Evolutionary conservation across 83 land plant genomes (phyloP), one percentile per base, ranked within the genome.

Genomic region (Larix sibirica): DNA sequence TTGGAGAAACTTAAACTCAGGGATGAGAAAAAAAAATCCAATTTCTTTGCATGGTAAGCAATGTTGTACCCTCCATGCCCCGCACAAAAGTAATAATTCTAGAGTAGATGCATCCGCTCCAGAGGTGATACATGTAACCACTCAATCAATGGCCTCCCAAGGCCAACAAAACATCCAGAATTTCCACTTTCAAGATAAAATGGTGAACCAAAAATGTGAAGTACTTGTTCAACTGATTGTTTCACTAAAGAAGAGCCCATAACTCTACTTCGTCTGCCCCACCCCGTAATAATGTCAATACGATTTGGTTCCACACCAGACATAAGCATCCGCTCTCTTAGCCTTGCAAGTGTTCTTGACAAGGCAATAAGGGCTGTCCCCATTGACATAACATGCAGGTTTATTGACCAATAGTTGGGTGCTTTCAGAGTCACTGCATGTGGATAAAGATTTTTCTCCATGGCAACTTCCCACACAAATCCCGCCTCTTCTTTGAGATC

Each of bases 381-480:
- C 82, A 93, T 97, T 9, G 99, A 98, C 99, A 98, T 98, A 4
- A 96, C 94, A 81, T 98, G 99, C 17, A 98, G 90, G 42, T 98
- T 94, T 62, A 98, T 93, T 56, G 96, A 91, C 98, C 97, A 98
- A 68, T 98, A 92, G 60, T 93, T 88, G 20, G 89, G 82, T 54
- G 92, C 83, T 79, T 94, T 98, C 86, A 86, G 87, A 58, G 82
- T 89, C 4, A 98, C 91, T 6, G 95, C 98, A 82, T 93, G 90
- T 1, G 99, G 99, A 81, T 98, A 98, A 4, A 98, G 87, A 70
- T 95, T 93, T 86, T 86, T 90, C 81, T 90, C 94, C 36, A 92
- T 89, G 5, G 96, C 99, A 54, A 92, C 96, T 85, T 98, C 99
- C 99, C 99, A 98, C 12, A 98, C 93, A 20, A 89, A 83, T 5